Conservation (phyloP, 176 grass and related monocot genomes). For the Thalia dealbata region DNA sequence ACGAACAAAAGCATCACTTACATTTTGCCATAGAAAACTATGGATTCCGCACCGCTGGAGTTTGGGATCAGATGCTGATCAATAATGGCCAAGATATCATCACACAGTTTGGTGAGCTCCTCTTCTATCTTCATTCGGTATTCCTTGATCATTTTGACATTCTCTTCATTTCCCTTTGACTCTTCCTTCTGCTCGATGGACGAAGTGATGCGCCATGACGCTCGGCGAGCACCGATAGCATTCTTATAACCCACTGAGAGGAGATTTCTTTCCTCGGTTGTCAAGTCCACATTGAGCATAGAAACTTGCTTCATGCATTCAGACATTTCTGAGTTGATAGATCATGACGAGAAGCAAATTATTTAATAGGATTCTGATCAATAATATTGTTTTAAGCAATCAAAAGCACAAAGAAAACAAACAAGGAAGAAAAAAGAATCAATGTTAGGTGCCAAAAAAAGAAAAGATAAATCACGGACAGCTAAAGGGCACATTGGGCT, state of each 20-base stretch:
- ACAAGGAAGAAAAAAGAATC: no score
- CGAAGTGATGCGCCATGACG: constrained; percentile 25
- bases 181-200: constrained; percentile 33
- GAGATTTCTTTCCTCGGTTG: constrained; percentile 29
- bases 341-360: background rate
- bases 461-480: no score
- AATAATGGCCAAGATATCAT: constrained; percentile 26
- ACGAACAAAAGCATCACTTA: constrained; percentile 3
- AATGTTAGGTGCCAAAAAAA: no score
- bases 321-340: constrained; percentile 28
- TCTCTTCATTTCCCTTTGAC: constrained; percentile 18
- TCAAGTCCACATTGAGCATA: constrained; percentile 27
- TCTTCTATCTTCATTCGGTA: constrained; percentile 27
- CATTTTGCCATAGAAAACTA: constrained; percentile 37
- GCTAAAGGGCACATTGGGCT: no score
- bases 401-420: no score
- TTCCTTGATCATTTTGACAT: constrained; percentile 17
- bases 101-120: constrained; percentile 28
- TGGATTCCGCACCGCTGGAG: constrained; percentile 9
- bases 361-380: background rate
- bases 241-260: constrained; percentile 36
- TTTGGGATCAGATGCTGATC: constrained; percentile 26
- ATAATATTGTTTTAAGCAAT: no score
- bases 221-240: constrained; percentile 21
- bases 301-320: constrained; percentile 33